These are phyloP conservation scores for Brassica incana DNA, from an alignment of 345 rosid species.

Conservation along the genomic window DNA sequence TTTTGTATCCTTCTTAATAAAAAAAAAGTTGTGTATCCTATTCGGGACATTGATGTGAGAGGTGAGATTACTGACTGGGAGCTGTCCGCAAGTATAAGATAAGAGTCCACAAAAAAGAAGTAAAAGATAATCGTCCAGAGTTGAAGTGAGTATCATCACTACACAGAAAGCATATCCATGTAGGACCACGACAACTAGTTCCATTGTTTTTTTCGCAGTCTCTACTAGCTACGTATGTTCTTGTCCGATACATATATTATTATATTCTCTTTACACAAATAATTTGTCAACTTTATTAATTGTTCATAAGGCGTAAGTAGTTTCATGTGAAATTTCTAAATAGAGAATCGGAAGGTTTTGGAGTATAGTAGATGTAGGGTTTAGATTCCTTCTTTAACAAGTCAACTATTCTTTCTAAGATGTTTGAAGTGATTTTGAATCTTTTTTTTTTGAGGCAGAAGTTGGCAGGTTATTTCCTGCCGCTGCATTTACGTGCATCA, in stretches of 20 bases:
- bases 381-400: conserved; percentile 19
- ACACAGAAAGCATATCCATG: conserved; percentile 37
- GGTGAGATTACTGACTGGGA: conserved; percentile 19
- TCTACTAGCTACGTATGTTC: conserved; percentile 30
- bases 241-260: conserved; percentile 28
- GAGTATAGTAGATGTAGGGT: conserved; percentile 32
- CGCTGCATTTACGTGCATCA: conserved; percentile 20
- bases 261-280: conserved; percentile 26
- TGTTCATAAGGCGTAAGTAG: conserved; percentile 7
- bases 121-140: conserved; percentile 37
- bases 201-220: conserved; percentile 27
- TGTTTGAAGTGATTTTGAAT: conserved; percentile 15
- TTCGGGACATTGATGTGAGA: conserved; percentile 32
- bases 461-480: conserved; percentile 23
- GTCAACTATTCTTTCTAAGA: conserved; percentile 29
- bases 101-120: too few relatives aligned
- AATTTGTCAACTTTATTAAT: conserved; percentile 4
- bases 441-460: conserved; percentile 6
- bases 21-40: neutral
- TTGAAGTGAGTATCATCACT: conserved; percentile 35
- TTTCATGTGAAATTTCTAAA: conserved; percentile 34
- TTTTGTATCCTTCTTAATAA: neutral
- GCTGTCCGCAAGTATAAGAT: conserved; percentile 21
- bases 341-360: conserved; percentile 36
- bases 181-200: conserved; percentile 44